Evolutionary conservation across 345 rosid genomes (phyloP), one percentile per base, ranked within the genome.

Genomic region (Bretschneidera sinensis): DNA sequence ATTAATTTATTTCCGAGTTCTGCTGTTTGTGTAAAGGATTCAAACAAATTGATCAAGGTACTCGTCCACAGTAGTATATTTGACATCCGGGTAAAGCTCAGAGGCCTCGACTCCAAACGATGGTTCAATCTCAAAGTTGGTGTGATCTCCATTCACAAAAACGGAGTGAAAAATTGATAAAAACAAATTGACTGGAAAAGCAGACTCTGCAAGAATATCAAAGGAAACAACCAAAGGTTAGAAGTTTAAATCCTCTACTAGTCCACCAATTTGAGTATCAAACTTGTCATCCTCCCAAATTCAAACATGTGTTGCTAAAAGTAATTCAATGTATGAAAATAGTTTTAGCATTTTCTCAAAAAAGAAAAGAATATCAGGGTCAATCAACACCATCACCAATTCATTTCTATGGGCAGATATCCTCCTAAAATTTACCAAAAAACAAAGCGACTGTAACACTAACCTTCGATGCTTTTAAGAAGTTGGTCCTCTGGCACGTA

Each of bases 111-210:
- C 76, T 21, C 83, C 83, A 48, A 74, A 78, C 1, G 80, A 74
- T 35, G 81, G 68, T 5, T 83, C 78, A 17, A 83, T 75, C 62
- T 69, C 55, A 17, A 76, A 83, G 68, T 59, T 69, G 61, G 83
- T 78, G 0, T 83, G 85, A 57, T 71, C 83, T 60, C 88, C 85
- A 57, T 74, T 83, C 65, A 83, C 85, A 43, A 75, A 78, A 0
- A 65, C 79, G 11, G 76, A 62, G 43, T 80, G 85, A 20, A 54
- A 53, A 4, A 80, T 71, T 20, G 85, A 51, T 51, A 78, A 56
- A 18, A 78, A 1, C 48, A 80, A 71, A 60, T 65, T 74, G 13
- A 64, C 0, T 20, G 84, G 81, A 21, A 57, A 61, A 0, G 74
- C 48, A 21, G 84, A 59, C 48, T 82, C 86, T 79, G 81, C 68